Conservation (phyloP, 345 rosid genomes). For the Euphorbia tirucalli region DNA sequence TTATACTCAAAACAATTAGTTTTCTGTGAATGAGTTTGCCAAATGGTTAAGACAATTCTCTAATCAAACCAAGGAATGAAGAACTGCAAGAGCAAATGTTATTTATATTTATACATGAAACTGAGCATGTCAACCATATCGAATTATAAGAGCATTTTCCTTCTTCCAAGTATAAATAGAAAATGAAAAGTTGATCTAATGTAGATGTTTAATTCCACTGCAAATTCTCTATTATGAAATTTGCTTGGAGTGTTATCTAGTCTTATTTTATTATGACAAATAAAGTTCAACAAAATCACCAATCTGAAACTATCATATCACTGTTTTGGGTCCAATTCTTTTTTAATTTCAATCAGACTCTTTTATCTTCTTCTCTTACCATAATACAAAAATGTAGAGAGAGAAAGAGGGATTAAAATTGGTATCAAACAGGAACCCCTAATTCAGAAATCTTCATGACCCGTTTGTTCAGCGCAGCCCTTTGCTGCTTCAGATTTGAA, state of each 20-base stretch:
- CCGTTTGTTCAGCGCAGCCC: conserved; percentile 55
- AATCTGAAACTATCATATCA: neutral
- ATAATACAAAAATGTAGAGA: neutral
- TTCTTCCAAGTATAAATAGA: neutral
- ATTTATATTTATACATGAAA: neutral
- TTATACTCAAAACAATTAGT: no score
- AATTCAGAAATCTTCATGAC: conserved; percentile 78
- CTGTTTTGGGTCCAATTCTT: neutral
- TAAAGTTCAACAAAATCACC: neutral
- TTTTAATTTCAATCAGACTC: neutral
- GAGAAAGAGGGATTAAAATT: neutral
- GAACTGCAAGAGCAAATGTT: no score
- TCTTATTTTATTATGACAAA: neutral
- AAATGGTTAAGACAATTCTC: no score
- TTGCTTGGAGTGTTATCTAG: no score
- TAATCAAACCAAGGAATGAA: no score
- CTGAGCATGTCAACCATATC: no score
- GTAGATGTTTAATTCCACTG: neutral
- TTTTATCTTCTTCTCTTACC: neutral
- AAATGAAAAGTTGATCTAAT: neutral
- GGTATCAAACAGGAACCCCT: conserved; percentile 55
- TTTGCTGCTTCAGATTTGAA: conserved; percentile 58
- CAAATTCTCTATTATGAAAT: neutral
- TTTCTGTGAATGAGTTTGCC: no score
- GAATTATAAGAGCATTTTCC: no score